These are phyloP conservation scores for Podila horticola DNA, from an alignment of 192 early-diverging fungal genomes.

Conservation along the genomic window DNA sequence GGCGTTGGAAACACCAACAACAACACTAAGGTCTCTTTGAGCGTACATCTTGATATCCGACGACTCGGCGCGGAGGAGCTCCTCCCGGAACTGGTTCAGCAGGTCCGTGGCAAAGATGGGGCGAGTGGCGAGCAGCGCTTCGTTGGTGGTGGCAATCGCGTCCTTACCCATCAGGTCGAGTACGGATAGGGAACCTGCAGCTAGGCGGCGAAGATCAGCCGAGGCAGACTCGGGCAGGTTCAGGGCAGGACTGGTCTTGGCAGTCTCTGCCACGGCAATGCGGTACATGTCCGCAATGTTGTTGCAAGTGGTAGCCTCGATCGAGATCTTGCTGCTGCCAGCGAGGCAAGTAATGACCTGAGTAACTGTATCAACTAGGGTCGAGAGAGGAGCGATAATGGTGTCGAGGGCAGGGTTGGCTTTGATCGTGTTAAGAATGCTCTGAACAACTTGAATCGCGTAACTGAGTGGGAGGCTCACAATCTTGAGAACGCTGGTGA, in stretches of 20 bases:
- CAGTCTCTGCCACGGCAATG: not conserved
- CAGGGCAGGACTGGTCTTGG: not conserved
- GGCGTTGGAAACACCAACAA: constrained; percentile 12
- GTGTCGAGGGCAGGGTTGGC: not conserved
- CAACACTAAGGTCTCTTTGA: not conserved
- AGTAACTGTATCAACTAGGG: not conserved
- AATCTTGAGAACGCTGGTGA: not conserved
- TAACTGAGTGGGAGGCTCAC: not conserved
- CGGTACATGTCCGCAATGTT: constrained; percentile 13
- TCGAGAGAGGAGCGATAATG: not conserved
- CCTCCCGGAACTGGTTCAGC: constrained; percentile 10
- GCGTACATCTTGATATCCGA: constrained; percentile 5
- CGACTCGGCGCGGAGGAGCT: not conserved
- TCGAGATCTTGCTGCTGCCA: not conserved
- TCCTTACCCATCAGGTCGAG: constrained; percentile 8
- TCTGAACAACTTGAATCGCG: not conserved
- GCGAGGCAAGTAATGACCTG: not conserved
- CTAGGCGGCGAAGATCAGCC: not conserved
- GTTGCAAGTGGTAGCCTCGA: not conserved
- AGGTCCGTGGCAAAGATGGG: constrained; percentile 16
- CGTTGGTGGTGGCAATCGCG: constrained; percentile 2
- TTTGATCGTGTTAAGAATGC: not conserved
- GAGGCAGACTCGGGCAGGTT: not conserved
- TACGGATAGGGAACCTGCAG: not conserved
- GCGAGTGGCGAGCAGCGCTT: not conserved